phyloP scores from a whole-genome alignment of 768 basidiomycete genomes.

The Boletellus emodensis region DNA sequence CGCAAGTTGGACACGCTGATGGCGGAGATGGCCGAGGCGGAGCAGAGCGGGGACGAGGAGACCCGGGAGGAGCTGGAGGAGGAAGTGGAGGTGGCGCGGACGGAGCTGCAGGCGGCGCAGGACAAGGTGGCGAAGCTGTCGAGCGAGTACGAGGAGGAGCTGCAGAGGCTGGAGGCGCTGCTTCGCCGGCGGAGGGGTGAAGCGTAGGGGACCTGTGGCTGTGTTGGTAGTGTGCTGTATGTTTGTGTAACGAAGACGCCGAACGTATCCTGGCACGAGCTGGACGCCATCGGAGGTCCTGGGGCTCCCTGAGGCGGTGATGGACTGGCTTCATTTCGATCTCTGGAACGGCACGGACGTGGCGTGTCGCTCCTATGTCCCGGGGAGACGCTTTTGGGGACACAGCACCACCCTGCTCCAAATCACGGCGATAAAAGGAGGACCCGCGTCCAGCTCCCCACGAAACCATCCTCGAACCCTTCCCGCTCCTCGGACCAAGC shows the following conservation, averaged over 20 bases:
- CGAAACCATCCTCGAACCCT: background rate
- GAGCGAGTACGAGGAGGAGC: slow-evolving; percentile 24
- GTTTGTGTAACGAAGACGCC: too few relatives aligned
- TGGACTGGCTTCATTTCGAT: slow-evolving; percentile 14
- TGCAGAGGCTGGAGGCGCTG: slow-evolving; percentile 24
- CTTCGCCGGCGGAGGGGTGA: slow-evolving; percentile 14
- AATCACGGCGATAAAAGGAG: slow-evolving; percentile 17
- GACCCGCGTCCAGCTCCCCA: background rate
- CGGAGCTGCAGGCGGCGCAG: slow-evolving; percentile 19
- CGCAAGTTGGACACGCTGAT: slow-evolving; percentile 43
- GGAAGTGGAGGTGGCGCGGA: slow-evolving; percentile 28
- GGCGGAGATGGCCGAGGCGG: slow-evolving; percentile 44
- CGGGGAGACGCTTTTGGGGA: background rate
- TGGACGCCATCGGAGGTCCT: slow-evolving; percentile 1
- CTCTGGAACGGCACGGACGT: slow-evolving; percentile 12
- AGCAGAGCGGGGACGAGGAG: slow-evolving; percentile 41
- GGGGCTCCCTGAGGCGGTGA: slow-evolving; percentile 13
- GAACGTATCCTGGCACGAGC: too few relatives aligned
- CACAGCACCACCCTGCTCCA: slow-evolving; percentile 3
- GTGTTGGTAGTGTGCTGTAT: too few relatives aligned
- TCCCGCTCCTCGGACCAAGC: background rate
- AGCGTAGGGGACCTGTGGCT: background rate
- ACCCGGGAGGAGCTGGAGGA: slow-evolving; percentile 40
- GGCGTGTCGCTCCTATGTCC: slow-evolving; percentile 15
- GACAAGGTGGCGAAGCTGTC: slow-evolving; percentile 24